A percentile compares a stretch with the other conserved stretches of the same genome.
phyloP scores from a whole-genome alignment of 352 stramenopile species.

The Phytophthora pinifolia region DNA sequence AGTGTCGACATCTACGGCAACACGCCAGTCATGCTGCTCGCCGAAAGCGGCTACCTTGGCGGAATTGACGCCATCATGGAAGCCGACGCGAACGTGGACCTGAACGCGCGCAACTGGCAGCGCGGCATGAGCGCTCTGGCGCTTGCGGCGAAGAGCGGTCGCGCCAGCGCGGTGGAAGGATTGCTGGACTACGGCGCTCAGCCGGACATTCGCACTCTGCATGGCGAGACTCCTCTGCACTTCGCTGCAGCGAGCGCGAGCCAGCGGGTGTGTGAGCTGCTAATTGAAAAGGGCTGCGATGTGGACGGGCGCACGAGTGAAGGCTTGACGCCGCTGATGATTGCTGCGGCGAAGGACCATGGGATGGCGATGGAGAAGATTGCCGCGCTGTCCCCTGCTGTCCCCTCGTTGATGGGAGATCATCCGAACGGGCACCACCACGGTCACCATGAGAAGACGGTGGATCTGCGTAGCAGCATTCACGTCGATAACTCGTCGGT shows the following conservation, averaged over 20 bases:
- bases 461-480: slow-evolving; percentile 46
- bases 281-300: slow-evolving; percentile 71
- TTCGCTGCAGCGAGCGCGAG: slow-evolving; percentile 72
- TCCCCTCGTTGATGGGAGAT: slow-evolving; percentile 18
- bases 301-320: slow-evolving; percentile 71
- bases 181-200: slow-evolving; percentile 82
- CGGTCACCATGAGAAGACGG: slow-evolving; percentile 26
- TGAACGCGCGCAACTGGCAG: slow-evolving; percentile 84
- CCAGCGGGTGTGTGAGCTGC: slow-evolving; percentile 58
- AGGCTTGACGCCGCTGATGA: slow-evolving; percentile 77
- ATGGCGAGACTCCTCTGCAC: slow-evolving; percentile 77
- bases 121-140: slow-evolving; percentile 74
- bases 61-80: slow-evolving; percentile 80
- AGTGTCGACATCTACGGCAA: slow-evolving; percentile 82
- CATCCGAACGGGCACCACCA: slow-evolving; percentile 4
- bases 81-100: slow-evolving; percentile 59
- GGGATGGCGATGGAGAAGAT: slow-evolving; percentile 41
- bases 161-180: slow-evolving; percentile 71
- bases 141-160: slow-evolving; percentile 67
- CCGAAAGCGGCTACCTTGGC: slow-evolving; percentile 65
- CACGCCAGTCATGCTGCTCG: slow-evolving; percentile 79
- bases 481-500: slow-evolving; percentile 56
- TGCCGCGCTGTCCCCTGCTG: slow-evolving; percentile 24
- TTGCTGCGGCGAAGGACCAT: slow-evolving; percentile 57
- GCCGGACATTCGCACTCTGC: slow-evolving; percentile 58